A percentile compares a stretch with the other conserved stretches of the same genome.
Conservation (phyloP, 257 asterid genomes). For the Solanum appendiculatum region DNA sequence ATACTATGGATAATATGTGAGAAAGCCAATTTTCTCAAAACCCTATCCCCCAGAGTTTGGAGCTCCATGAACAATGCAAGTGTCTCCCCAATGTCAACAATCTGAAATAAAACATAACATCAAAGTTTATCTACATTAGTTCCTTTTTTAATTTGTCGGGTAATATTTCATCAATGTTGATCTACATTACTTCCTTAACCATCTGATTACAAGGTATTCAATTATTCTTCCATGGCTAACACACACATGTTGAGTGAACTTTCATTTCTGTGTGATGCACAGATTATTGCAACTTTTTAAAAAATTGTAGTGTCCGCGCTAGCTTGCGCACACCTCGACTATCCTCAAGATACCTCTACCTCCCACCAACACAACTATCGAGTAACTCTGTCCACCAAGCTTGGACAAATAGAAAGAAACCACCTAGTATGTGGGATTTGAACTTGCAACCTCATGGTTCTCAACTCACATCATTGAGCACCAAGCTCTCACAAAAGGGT, state of each 20-base stretch:
- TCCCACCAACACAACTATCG: not conserved
- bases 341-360: not conserved
- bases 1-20: constrained; percentile 65
- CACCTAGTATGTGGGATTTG: not conserved
- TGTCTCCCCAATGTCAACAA: constrained; percentile 53
- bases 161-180: not conserved
- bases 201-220: not conserved
- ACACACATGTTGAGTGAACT: not conserved
- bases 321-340: not conserved
- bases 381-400: not conserved
- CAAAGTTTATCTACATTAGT: not conserved
- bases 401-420: not conserved
- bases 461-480: not conserved
- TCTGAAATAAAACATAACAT: constrained; percentile 16
- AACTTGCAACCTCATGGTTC: not conserved
- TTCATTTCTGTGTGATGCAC: not conserved
- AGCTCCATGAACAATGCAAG: constrained; percentile 86
- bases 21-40: constrained; percentile 53
- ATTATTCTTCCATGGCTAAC: not conserved
- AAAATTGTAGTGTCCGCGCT: not conserved
- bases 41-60: constrained; percentile 70
- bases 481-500: not conserved
- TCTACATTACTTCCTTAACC: not conserved
- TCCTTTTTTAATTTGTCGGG: not conserved
- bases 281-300: not conserved